Evolutionary conservation across 306 rosid genomes (phyloP).

Genomic region (Lupinus albus): DNA sequence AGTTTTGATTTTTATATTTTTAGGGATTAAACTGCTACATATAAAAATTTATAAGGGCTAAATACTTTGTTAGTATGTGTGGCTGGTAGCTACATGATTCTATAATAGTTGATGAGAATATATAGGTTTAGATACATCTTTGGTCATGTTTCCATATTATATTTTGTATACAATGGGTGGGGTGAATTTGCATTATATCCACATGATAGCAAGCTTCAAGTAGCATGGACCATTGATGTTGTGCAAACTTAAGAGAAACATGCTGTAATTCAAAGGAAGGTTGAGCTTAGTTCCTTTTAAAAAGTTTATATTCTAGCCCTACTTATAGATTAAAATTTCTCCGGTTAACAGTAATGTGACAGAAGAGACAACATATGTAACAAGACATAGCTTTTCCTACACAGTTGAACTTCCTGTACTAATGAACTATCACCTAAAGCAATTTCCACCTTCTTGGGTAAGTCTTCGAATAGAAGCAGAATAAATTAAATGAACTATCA

Average conservation of each 20-base stretch:
- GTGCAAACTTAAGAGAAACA: conserved; percentile 33
- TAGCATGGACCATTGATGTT: conserved; percentile 33
- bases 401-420: conserved; percentile 24
- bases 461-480: conserved; percentile 64
- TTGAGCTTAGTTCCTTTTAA: not conserved
- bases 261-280: conserved; percentile 41
- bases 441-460: conserved; percentile 52
- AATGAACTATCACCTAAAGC: conserved; percentile 43
- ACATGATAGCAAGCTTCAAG: conserved; percentile 37
- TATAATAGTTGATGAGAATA: conserved; percentile 49
- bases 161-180: conserved; percentile 42
- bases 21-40: too few species aligned
- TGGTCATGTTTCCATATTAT: conserved; percentile 50
- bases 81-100: conserved; percentile 52
- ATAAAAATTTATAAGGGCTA: too few species aligned
- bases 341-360: not conserved
- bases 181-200: conserved; percentile 40
- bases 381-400: conserved; percentile 2
- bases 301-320: too few species aligned
- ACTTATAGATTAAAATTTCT: conserved; percentile 1
- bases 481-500: conserved; percentile 60
- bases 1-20: too few species aligned
- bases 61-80: conserved; percentile 66
- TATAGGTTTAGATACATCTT: conserved; percentile 61
- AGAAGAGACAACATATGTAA: conserved; percentile 28